Percentiles rank a stretch among this genome's conserved stretches.
Evolutionary conservation across 176 grass and related monocot species (phyloP).

Genomic region (Guadua angustifolia): DNA sequence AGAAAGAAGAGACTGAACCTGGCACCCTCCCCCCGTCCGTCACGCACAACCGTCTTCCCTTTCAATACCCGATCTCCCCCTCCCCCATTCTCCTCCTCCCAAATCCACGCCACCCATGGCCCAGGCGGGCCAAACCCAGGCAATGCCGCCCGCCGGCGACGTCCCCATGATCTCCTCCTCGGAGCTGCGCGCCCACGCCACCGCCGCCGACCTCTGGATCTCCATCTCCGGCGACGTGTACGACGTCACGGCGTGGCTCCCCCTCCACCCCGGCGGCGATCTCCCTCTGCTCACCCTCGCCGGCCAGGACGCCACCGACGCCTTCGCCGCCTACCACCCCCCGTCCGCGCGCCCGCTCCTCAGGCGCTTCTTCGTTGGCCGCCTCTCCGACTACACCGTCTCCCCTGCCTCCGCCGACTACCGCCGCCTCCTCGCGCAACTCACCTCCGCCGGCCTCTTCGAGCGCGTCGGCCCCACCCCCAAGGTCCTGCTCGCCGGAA

Average conservation of each 20-base stretch:
- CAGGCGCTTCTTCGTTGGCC: conserved; percentile 61
- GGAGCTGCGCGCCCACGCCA: conserved; percentile 62
- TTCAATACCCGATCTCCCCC: conserved; percentile 46
- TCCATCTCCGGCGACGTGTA: conserved; percentile 86
- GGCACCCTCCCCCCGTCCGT: background rate
- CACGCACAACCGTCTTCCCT: too few species aligned
- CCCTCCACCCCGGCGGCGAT: conserved; percentile 71
- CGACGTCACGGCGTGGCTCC: conserved; percentile 74
- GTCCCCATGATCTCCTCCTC: conserved; percentile 59
- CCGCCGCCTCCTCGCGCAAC: conserved; percentile 66
- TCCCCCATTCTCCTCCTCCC: background rate
- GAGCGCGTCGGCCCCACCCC: conserved; percentile 54
- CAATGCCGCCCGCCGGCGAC: conserved; percentile 33
- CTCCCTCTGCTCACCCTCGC: conserved; percentile 74
- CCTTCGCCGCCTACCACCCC: conserved; percentile 87
- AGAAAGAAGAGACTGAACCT: background rate
- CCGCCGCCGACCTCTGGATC: conserved; percentile 72
- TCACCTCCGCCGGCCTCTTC: conserved; percentile 75
- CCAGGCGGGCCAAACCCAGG: conserved; percentile 23
- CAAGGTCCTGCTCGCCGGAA: conserved; percentile 34
- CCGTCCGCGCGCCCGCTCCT: conserved; percentile 62
- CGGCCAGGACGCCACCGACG: conserved; percentile 77
- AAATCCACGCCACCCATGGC: conserved; percentile 37
- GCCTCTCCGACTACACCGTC: conserved; percentile 67
- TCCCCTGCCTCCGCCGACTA: conserved; percentile 69